These are phyloP conservation scores for Marasmius oreades DNA, from an alignment of 1,284 basidiomycete species.

Conservation along the genomic window DNA sequence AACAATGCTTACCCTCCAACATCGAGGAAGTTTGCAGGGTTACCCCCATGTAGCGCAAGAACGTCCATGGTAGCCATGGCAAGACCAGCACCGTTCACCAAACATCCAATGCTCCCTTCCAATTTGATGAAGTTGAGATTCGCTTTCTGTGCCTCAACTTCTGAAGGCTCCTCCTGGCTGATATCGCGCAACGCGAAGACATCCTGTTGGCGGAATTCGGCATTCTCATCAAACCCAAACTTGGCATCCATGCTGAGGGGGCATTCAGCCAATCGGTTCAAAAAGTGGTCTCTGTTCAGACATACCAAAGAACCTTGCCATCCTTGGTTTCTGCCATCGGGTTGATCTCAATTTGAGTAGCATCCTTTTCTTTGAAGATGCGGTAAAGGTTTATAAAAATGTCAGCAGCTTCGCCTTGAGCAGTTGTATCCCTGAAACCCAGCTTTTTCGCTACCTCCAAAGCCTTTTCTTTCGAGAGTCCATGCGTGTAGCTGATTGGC, in stretches of 20 bases:
- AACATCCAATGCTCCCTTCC: constrained; percentile 95
- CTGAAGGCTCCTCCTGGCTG: constrained; percentile 94
- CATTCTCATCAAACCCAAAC: constrained; percentile 99
- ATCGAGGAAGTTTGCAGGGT: constrained; percentile 98
- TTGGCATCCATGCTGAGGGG: constrained; percentile 95
- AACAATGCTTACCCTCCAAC: constrained; percentile 79
- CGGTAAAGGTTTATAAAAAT: constrained; percentile 95
- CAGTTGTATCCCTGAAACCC: constrained; percentile 76
- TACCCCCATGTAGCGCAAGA: constrained; percentile 89
- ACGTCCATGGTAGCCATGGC: constrained; percentile 99
- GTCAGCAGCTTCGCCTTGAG: constrained; percentile 84
- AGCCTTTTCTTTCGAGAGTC: constrained; percentile 74
- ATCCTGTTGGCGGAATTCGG: constrained; percentile 95
- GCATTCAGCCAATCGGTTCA: constrained; percentile 7
- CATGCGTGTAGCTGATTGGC: constrained; percentile 86
- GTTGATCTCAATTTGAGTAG: constrained; percentile 99
- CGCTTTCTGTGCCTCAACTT: constrained; percentile 93
- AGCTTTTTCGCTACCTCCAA: constrained; percentile 85
- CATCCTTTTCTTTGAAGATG: constrained; percentile 99
- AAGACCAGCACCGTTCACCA: constrained; percentile 98
- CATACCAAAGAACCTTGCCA: constrained; percentile 90
- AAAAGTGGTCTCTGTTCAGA: constrained; percentile 15
- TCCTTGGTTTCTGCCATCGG: constrained; percentile 95
- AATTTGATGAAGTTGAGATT: constrained; percentile 99
- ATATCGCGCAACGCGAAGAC: constrained; percentile 89